Base-by-base conservation (phyloP, 768 basidiomycete genomes). In the Trametes coccinea region DNA sequence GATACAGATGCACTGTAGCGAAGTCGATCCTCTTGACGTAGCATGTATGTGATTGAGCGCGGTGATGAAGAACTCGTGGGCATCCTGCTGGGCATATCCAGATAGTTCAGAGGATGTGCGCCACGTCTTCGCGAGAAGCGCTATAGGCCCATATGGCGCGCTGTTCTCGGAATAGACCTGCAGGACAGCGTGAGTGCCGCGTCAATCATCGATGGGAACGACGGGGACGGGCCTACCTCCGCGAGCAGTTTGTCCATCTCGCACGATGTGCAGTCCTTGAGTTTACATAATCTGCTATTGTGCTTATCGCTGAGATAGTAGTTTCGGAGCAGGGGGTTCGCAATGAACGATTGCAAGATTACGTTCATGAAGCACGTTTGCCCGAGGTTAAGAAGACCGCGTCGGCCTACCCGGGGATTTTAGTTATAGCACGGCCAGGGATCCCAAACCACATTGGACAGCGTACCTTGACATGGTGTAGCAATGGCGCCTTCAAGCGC, bases 351-450 rank as follows among this genome's bases (percentile, higher is more conserved):
- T 73, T 98, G 96, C 10, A 98, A 81, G 22, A 97, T 86, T 53
- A 89, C 93, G 65, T 93, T 96, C 67, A 98, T 81, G 76, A 94
- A 98, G 70, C 96, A 98, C 0, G 95, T 98, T 72, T 94, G 89
- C 1, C 93, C 93, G 0, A 96, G 84, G 73, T 96, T 95, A 45
- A 93, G 76, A 3, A 96, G 79, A 0, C 94, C 93, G 59, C 91
- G 81, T n/a, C 91, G 85, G 53, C 87, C 92, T 92, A 29, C 17
- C 16, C 41, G 4, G 5, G 41, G 10, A 31, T 10, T 45, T 54
- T 16, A 29, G 45, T 9, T 33, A 31, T 67, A 29, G 59, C 6
- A 37, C 5, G 5, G 59, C 37, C 22, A 14, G 4, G 14, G 45
- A 8, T 33, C 49, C 14, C 33, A 34, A 27, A 31, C 55, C 33